phyloP scores from a whole-genome alignment of 331 rosid genomes.

The Dryas integrifolia region DNA sequence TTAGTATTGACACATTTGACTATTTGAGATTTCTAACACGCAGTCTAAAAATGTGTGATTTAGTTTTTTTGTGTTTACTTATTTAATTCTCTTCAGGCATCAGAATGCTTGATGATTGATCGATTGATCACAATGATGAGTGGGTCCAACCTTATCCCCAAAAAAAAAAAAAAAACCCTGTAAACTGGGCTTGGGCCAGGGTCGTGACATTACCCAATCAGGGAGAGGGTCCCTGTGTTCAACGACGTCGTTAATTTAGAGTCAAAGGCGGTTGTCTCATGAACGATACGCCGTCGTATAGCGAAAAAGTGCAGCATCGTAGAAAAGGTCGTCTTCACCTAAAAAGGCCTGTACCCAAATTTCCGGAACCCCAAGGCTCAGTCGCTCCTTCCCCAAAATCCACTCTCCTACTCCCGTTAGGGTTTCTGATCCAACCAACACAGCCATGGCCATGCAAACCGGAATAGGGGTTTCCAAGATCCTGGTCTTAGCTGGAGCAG shows the following conservation, averaged over 20 bases:
- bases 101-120: too few species aligned
- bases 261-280: conserved; percentile 1
- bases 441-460: conserved; percentile 70
- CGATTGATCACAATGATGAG: too few species aligned
- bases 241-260: not conserved
- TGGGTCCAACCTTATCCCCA: too few species aligned
- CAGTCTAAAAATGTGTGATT: too few species aligned
- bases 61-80: too few species aligned
- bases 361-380: not conserved
- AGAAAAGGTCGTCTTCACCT: conserved; percentile 2
- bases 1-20: too few species aligned
- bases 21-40: too few species aligned
- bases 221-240: too few species aligned
- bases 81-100: too few species aligned
- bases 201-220: too few species aligned
- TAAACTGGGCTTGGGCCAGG: too few species aligned
- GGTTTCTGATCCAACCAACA: conserved; percentile 28
- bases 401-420: not conserved
- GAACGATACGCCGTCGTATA: conserved; percentile 5
- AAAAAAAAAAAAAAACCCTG: not conserved
- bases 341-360: not conserved
- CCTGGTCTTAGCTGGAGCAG: conserved; percentile 70
- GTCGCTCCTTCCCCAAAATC: not conserved
- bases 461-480: conserved; percentile 66
- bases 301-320: not conserved